A percentile compares a stretch with the other conserved stretches of the same genome.
phyloP scores from a whole-genome alignment of 805 yeast species.

The Diddensiella santjacobensis region DNA sequence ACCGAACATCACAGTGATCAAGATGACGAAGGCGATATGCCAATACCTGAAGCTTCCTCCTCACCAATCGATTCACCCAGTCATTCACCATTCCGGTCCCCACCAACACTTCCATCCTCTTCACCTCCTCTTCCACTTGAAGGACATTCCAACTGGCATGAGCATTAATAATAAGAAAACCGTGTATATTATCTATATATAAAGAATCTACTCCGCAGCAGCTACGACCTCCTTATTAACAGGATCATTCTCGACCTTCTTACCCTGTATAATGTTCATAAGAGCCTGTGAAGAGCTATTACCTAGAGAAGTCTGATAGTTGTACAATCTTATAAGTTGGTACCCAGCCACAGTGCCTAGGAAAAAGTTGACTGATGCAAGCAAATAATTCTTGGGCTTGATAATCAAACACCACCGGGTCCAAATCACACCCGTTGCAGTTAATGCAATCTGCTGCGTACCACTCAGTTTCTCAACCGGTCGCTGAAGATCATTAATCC shows the following conservation, averaged over 20 bases:
- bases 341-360: slow-evolving; percentile 84
- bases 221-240: neutral
- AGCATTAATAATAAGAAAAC: neutral
- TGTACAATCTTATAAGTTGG: slow-evolving; percentile 69
- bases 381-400: slow-evolving; percentile 75
- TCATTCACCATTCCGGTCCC: slow-evolving; percentile 1
- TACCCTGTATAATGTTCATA: slow-evolving; percentile 56
- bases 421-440: slow-evolving; percentile 94
- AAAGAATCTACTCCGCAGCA: slow-evolving; percentile 1
- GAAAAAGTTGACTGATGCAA: slow-evolving; percentile 94
- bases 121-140: neutral
- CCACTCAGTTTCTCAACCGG: slow-evolving; percentile 92
- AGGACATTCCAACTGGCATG: slow-evolving; percentile 4
- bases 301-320: slow-evolving; percentile 61
- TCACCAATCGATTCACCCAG: neutral
- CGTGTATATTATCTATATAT: neutral
- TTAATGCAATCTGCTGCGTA: slow-evolving; percentile 78
- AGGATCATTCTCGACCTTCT: neutral
- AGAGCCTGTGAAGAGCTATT: slow-evolving; percentile 56
- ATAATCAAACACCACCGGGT: slow-evolving; percentile 97
- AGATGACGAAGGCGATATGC: slow-evolving; percentile 4
- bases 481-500: slow-evolving; percentile 77
- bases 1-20: neutral
- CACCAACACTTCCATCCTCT: neutral
- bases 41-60: slow-evolving; percentile 16